Conservation (phyloP, 140 eudicot species). For the Erigeron philadelphicus region DNA sequence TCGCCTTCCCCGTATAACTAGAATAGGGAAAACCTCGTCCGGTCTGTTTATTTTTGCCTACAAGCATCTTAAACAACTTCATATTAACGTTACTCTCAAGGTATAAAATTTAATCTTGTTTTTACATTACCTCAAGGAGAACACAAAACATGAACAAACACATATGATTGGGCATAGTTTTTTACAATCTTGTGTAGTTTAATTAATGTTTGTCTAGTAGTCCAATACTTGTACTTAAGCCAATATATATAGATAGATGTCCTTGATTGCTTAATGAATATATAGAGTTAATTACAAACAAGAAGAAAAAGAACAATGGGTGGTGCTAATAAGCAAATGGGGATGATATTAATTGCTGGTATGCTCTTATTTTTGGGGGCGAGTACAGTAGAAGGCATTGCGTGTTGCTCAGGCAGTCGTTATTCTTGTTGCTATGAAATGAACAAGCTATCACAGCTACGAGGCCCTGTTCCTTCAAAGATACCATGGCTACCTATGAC, state of each 20-base stretch:
- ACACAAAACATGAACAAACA: not conserved
- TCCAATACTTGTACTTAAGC: not conserved
- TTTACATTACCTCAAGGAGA: not conserved
- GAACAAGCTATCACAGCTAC: not conserved
- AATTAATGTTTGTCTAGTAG: not conserved
- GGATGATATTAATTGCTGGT: constrained; percentile 5
- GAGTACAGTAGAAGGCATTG: not conserved
- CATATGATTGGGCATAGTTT: constrained; percentile 29
- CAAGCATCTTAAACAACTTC: not conserved
- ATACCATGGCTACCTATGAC: not conserved
- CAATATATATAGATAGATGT: not conserved
- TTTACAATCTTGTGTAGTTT: constrained; percentile 13
- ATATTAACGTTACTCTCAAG: not conserved
- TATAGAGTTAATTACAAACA: not conserved
- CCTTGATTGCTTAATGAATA: not conserved
- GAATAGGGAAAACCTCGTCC: no score
- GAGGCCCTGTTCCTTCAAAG: no score
- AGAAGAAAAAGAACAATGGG: constrained; percentile 7
- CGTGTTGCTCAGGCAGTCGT: constrained; percentile 8
- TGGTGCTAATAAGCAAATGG: constrained; percentile 15
- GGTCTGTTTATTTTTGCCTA: no score
- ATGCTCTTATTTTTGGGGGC: constrained; percentile 24
- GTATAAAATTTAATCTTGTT: not conserved
- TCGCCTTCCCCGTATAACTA: no score
- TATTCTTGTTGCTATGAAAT: constrained; percentile 5